Evolutionary conservation across 2,329 filamentous ascomycete genomes (phyloP).

Genomic region (Apiospora phragmitis): DNA sequence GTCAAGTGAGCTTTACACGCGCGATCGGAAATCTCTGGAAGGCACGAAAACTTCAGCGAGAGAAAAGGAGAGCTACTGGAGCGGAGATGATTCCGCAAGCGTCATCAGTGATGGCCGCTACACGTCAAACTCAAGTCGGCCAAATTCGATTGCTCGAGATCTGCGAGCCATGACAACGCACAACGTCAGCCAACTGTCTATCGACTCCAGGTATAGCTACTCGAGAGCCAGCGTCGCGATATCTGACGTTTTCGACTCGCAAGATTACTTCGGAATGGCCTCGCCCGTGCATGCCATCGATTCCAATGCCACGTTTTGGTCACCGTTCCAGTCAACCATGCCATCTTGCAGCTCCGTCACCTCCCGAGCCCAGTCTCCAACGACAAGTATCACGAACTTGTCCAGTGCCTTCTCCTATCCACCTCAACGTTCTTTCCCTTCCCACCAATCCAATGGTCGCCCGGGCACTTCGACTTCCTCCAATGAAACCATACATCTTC

Average conservation of each 20-base stretch:
- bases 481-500: slow-evolving; percentile 66
- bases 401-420: slow-evolving; percentile 50
- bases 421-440: slow-evolving; percentile 39
- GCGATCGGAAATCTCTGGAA: slow-evolving; percentile 68
- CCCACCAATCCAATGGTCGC: slow-evolving; percentile 51
- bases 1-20: slow-evolving; percentile 85
- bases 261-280: slow-evolving; percentile 68
- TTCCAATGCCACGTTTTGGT: slow-evolving; percentile 83
- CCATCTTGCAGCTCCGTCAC: slow-evolving; percentile 63
- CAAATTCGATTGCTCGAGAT: slow-evolving; percentile 56
- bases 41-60: slow-evolving; percentile 36
- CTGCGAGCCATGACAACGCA: slow-evolving; percentile 58
- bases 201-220: slow-evolving; percentile 66
- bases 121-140: slow-evolving; percentile 42
- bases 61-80: slow-evolving; percentile 49
- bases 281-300: slow-evolving; percentile 73
- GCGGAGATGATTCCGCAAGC: slow-evolving; percentile 51
- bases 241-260: slow-evolving; percentile 68
- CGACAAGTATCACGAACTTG: slow-evolving; percentile 60
- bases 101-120: slow-evolving; percentile 57
- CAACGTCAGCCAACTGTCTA: slow-evolving; percentile 68
- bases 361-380: slow-evolving; percentile 61
- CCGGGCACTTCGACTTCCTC: slow-evolving; percentile 68
- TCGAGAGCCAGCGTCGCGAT: slow-evolving; percentile 57
- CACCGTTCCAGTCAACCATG: slow-evolving; percentile 72